A percentile compares a stretch with the other conserved stretches of the same genome.
Conservation (phyloP, 257 asterid species). For the Euphrasia confusa region DNA sequence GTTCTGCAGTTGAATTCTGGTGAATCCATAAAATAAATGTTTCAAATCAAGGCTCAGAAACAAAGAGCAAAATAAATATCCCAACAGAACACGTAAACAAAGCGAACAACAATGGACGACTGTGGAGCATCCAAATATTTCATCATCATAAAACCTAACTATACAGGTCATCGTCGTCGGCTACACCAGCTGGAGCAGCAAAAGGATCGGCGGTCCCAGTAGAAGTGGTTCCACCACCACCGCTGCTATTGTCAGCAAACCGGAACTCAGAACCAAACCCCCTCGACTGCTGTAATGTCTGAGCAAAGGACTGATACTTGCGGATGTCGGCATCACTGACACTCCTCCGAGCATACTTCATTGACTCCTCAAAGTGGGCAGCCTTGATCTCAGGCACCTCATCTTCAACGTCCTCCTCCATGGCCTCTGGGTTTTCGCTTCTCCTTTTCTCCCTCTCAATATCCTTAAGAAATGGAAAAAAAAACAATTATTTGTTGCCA, state of each 20-base stretch:
- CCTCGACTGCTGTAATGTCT: slow-evolving; percentile 79
- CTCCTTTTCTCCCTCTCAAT: slow-evolving; percentile 70
- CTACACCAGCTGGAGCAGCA: slow-evolving; percentile 38
- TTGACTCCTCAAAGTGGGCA: slow-evolving; percentile 78
- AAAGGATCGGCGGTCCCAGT: slow-evolving; percentile 52
- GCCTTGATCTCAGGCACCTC: slow-evolving; percentile 72
- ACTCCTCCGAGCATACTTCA: slow-evolving; percentile 79
- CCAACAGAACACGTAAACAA: neutral
- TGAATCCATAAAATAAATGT: neutral
- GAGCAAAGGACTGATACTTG: slow-evolving; percentile 76
- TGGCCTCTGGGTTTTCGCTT: slow-evolving; percentile 64
- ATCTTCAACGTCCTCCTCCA: slow-evolving; percentile 78
- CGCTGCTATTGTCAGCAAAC: slow-evolving; percentile 37
- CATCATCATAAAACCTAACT: slow-evolving; percentile 24
- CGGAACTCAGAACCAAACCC: slow-evolving; percentile 75
- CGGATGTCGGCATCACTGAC: slow-evolving; percentile 81
- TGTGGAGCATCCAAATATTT: neutral
- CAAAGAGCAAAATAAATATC: neutral
- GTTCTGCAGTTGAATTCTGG: neutral
- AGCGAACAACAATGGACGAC: neutral
- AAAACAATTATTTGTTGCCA: neutral
- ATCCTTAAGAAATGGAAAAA: slow-evolving; percentile 37
- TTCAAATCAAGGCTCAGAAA: neutral
- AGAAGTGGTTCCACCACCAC: slow-evolving; percentile 37
- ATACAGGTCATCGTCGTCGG: slow-evolving; percentile 51